Conservation (phyloP, 2,329 filamentous ascomycete species). For the Tolypocladium ophioglossoides region DNA sequence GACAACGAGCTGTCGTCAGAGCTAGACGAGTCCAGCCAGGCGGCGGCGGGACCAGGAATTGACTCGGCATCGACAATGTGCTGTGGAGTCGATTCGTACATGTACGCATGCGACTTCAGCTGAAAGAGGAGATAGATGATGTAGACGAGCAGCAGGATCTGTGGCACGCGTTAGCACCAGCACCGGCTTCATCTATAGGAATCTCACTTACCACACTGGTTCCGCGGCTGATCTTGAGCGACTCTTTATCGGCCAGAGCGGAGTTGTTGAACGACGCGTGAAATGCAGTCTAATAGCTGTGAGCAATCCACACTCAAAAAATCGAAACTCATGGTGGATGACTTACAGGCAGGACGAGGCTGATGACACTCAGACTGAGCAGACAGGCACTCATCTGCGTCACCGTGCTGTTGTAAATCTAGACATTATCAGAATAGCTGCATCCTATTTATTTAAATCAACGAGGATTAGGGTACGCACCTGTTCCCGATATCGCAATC, state of each 20-base stretch:
- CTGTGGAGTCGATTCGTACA: conserved; percentile 88
- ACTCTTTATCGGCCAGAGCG: conserved; percentile 53
- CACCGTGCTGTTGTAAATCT: conserved; percentile 90
- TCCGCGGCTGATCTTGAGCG: conserved; percentile 77
- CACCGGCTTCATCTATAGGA: neutral
- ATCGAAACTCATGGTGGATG: neutral
- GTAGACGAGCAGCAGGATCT: conserved; percentile 74
- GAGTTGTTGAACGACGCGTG: conserved; percentile 70
- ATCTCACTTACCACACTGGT: conserved; percentile 62
- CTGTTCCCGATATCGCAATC: conserved; percentile 78
- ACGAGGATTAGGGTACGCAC: neutral
- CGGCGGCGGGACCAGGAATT: conserved; percentile 72
- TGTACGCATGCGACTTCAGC: conserved; percentile 82
- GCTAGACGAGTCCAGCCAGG: conserved; percentile 66
- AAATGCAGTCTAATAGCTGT: conserved; percentile 65
- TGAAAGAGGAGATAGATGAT: conserved; percentile 79
- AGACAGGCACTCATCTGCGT: conserved; percentile 95
- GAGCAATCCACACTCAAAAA: neutral
- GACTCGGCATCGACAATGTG: conserved; percentile 88
- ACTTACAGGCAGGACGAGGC: conserved; percentile 68
- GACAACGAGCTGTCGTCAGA: conserved; percentile 46
- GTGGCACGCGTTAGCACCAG: neutral
- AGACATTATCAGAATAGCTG: neutral
- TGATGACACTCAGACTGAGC: conserved; percentile 82
- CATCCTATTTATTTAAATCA: neutral